A percentile compares a stretch with the other conserved stretches of the same genome.
Evolutionary conservation across 192 early-diverging fungal genomes (phyloP).

Genomic region (Globomyces pollinis-pini): DNA sequence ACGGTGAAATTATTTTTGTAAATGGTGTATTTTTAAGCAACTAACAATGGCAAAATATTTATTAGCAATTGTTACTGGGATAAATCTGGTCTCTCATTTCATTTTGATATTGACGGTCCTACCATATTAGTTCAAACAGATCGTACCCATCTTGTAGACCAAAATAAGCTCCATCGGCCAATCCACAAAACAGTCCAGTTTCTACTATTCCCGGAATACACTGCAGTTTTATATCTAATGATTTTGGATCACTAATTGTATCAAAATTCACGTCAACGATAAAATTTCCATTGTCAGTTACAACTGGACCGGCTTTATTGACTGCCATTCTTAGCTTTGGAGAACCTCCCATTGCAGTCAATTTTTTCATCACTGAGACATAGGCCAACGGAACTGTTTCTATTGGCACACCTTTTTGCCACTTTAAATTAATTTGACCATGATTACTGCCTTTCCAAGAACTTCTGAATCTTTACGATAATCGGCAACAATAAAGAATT

Average conservation of each 20-base stretch:
- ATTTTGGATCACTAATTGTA: slow-evolving; percentile 55
- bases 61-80: too few relatives aligned
- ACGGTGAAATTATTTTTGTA: too few relatives aligned
- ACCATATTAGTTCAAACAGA: too few relatives aligned
- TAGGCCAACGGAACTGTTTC: slow-evolving; percentile 85
- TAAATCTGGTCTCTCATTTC: too few relatives aligned
- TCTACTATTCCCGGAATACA: slow-evolving; percentile 83
- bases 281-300: slow-evolving; percentile 92
- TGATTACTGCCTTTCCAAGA: too few relatives aligned
- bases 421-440: too few relatives aligned
- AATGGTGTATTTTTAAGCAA: too few relatives aligned
- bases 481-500: slow-evolving; percentile 86
- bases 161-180: slow-evolving; percentile 81
- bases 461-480: slow-evolving; percentile 71
- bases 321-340: slow-evolving; percentile 75
- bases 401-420: slow-evolving; percentile 83
- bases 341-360: slow-evolving; percentile 32
- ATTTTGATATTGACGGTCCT: too few relatives aligned
- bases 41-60: too few relatives aligned
- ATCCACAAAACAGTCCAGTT: slow-evolving; percentile 83
- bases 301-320: slow-evolving; percentile 85
- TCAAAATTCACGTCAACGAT: slow-evolving; percentile 81
- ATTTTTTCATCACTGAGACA: slow-evolving; percentile 45
- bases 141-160: slow-evolving; percentile 72
- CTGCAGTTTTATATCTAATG: slow-evolving; percentile 50